Conservation (phyloP, 1,284 basidiomycete genomes). For the Microstroma glucosiphilum region DNA sequence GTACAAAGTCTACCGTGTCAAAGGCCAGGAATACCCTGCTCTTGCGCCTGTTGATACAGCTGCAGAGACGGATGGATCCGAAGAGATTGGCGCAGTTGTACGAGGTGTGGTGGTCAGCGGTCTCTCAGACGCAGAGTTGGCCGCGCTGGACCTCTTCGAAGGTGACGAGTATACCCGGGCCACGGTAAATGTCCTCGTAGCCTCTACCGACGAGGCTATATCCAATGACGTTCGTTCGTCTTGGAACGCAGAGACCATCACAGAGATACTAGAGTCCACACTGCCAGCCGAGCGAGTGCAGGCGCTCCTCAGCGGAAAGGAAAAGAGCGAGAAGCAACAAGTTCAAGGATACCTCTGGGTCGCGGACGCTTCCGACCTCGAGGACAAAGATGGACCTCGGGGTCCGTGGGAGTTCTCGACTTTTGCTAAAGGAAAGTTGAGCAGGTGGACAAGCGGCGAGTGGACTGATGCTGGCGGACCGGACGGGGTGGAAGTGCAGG, state of each 20-base stretch:
- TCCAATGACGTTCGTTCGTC: background rate
- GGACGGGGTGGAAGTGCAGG: background rate
- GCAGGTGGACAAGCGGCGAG: background rate
- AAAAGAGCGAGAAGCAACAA: background rate
- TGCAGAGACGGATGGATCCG: background rate
- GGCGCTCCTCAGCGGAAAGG: background rate
- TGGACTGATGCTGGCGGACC: conserved; percentile 3
- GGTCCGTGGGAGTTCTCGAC: background rate
- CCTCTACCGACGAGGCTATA: background rate
- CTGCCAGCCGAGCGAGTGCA: background rate
- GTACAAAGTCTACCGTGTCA: background rate
- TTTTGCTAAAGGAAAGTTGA: background rate
- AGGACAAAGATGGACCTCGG: background rate
- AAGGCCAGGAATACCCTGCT: conserved; percentile 1
- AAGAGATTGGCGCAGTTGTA: background rate
- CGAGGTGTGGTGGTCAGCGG: background rate
- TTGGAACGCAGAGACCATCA: background rate
- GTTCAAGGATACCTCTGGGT: conserved; percentile 1
- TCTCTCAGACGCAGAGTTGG: background rate
- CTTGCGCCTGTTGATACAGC: background rate
- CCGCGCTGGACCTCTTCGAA: background rate
- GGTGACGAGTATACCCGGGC: background rate
- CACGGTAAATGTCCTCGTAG: background rate
- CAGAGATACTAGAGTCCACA: background rate
- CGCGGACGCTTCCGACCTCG: background rate